Conservation (phyloP, 768 basidiomycete genomes). For the Ephemerocybe angulata region DNA sequence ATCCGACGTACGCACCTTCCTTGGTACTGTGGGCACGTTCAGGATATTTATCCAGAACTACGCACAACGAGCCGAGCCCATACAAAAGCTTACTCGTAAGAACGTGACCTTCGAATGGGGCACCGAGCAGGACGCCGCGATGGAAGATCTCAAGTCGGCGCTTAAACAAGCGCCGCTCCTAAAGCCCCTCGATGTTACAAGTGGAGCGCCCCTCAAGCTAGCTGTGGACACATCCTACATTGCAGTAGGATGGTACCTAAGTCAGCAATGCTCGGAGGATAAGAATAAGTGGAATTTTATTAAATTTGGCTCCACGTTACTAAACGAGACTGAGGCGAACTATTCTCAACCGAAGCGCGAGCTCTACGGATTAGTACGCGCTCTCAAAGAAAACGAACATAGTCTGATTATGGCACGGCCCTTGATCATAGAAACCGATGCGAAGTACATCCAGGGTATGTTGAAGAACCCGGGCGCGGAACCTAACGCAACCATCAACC, state of each 20-base stretch:
- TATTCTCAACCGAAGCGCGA: conserved; percentile 16
- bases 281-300: conserved; percentile 18
- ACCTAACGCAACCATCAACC: conserved; percentile 26
- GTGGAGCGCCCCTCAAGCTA: conserved; percentile 23
- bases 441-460: conserved; percentile 23
- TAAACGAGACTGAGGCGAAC: conserved; percentile 31
- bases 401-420: background rate
- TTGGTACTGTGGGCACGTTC: conserved; percentile 22
- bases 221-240: conserved; percentile 35
- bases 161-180: conserved; percentile 24
- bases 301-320: conserved; percentile 31
- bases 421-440: background rate
- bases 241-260: conserved; percentile 31
- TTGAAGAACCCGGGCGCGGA: conserved; percentile 27
- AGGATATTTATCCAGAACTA: conserved; percentile 23
- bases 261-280: conserved; percentile 21
- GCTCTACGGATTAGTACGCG: background rate
- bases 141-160: background rate
- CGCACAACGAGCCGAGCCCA: conserved; percentile 11
- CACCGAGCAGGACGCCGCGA: background rate
- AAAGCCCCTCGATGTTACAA: conserved; percentile 29
- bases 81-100: conserved; percentile 19
- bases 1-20: conserved; percentile 21
- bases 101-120: conserved; percentile 10
- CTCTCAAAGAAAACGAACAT: background rate